phyloP scores from a whole-genome alignment of 2,329 filamentous ascomycete genomes.

The Ascochyta lentis region DNA sequence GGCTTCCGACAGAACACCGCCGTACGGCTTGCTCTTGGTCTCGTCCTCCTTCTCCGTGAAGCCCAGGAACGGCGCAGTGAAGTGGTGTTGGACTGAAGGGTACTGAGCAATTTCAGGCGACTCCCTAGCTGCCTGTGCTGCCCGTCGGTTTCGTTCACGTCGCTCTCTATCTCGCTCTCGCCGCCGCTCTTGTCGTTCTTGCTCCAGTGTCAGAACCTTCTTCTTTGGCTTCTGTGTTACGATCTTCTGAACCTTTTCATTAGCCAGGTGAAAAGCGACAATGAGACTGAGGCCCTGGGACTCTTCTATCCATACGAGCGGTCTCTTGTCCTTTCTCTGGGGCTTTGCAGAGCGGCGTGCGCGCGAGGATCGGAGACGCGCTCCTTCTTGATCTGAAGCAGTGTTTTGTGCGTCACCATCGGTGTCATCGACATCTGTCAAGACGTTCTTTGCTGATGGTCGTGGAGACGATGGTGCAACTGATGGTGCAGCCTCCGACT shows the following conservation, averaged over 20 bases:
- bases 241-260: slow-evolving; percentile 66
- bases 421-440: slow-evolving; percentile 41
- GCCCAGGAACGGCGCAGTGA: slow-evolving; percentile 82
- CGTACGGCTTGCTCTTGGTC: slow-evolving; percentile 90
- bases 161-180: slow-evolving; percentile 47
- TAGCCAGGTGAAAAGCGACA: slow-evolving; percentile 51
- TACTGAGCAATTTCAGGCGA: slow-evolving; percentile 59
- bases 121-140: slow-evolving; percentile 50
- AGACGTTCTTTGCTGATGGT: slow-evolving; percentile 35
- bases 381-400: slow-evolving; percentile 39
- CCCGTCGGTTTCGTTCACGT: slow-evolving; percentile 55
- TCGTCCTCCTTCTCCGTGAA: slow-evolving; percentile 94
- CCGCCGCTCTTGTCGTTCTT: slow-evolving; percentile 41
- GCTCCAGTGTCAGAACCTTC: slow-evolving; percentile 41
- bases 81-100: slow-evolving; percentile 67
- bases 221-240: slow-evolving; percentile 65
- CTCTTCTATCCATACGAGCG: slow-evolving; percentile 47
- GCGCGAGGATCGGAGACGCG: slow-evolving; percentile 40
- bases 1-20: slow-evolving; percentile 84
- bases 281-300: slow-evolving; percentile 39
- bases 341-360: slow-evolving; percentile 39
- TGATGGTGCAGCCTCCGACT: slow-evolving; percentile 40
- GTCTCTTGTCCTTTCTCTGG: slow-evolving; percentile 45
- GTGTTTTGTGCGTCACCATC: slow-evolving; percentile 36
- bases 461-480: slow-evolving; percentile 40